Percentiles rank a stretch among this genome's conserved stretches.
These are phyloP conservation scores for Fusarium agapanthi DNA, from an alignment of 2,329 filamentous ascomycete genomes.

Conservation along the genomic window DNA sequence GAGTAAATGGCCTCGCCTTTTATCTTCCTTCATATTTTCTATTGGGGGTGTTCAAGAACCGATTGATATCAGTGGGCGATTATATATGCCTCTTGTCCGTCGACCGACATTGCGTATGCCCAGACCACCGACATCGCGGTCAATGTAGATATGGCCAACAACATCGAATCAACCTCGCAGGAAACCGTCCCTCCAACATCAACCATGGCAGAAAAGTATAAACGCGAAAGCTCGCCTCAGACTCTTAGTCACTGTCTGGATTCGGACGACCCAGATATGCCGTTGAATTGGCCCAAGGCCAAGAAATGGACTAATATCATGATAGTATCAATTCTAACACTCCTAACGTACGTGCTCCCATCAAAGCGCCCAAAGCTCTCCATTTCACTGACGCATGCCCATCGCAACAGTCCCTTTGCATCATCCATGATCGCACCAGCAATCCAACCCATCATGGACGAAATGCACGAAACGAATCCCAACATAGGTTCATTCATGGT, in stretches of 20 bases:
- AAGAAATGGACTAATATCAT: background rate
- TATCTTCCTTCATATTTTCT: background rate
- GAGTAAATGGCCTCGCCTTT: background rate
- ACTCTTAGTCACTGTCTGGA: background rate
- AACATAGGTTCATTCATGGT: background rate
- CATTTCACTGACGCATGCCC: accelerated
- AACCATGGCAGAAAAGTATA: background rate
- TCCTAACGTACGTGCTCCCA: background rate
- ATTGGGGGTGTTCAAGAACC: background rate
- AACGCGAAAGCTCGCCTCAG: accelerated
- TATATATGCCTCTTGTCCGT: background rate
- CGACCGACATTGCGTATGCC: background rate
- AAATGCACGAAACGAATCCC: background rate
- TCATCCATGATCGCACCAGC: background rate
- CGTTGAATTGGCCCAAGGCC: background rate
- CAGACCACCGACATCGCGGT: background rate
- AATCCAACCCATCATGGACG: background rate
- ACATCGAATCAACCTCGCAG: background rate
- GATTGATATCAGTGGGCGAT: background rate
- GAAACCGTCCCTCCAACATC: background rate
- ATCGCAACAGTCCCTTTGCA: background rate
- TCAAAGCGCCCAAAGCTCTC: background rate
- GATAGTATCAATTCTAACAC: background rate
- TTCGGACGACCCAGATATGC: background rate
- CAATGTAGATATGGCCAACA: background rate